Evolutionary conservation across 768 basidiomycete species (phyloP), one percentile per base, ranked within the genome.

Genomic region (Pisolithus sp.): DNA sequence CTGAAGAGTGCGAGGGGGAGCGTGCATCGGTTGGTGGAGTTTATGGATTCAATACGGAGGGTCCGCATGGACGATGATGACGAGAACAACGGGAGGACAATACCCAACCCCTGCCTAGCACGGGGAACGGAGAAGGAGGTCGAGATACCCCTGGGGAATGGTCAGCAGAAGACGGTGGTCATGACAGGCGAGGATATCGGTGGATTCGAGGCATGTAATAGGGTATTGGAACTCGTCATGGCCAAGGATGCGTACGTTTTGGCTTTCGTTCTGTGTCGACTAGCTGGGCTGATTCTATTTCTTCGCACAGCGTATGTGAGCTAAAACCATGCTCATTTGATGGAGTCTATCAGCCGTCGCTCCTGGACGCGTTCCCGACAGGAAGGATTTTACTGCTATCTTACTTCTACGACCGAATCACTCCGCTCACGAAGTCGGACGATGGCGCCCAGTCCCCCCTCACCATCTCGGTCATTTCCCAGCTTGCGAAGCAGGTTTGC

Each of bases 381-480:
- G 95, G 95, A 53, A 85, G 84, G 62, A 77, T 95, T 55, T 80
- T 95, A 24, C 81, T 95, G n/a, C 78, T 99, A 2, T 96, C 93
- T 21, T 99, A 98, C 77, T 99, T 98, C 73, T 96, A 93, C 72
- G 96, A 98, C 74, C 89, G 96, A 36, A 76, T 95, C 52, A 70
- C 76, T 24, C 95, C 93, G 0, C 80, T 93, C 46, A 69, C 69
- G 47, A 53, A 46, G 30, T 57, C 28, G n/a, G 55, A 40, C 26
- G 38, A n/a, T 17, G 70, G 63, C 21, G 7, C 47, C 50, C 53
- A 69, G 60, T 45, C 60, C 26, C 55, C 47, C 20, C 54, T 84
- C 41, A 75, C 74, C 1, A 71, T 93, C 10, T 71, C 78, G 38
- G 76, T 76, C n/a, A 70, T 94, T 61, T 77, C 79, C 4, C 60